Conservation (phyloP, 1,139 yeast species). For the Pichia norvegensis region DNA sequence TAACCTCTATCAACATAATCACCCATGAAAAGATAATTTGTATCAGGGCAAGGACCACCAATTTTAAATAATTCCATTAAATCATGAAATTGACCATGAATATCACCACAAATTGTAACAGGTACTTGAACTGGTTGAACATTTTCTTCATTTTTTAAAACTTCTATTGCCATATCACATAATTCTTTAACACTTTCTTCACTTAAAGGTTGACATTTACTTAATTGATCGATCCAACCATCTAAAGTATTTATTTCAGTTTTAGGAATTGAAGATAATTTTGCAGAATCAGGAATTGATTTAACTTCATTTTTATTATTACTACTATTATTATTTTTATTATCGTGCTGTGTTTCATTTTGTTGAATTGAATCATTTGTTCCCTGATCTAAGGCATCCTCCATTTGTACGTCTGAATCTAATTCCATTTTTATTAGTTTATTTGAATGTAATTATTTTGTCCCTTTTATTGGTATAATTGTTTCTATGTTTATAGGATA, state of each 20-base stretch:
- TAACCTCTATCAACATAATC: slow-evolving; percentile 98
- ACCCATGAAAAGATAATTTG: slow-evolving; percentile 76
- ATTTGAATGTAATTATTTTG: neutral
- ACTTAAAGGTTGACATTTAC: slow-evolving; percentile 72
- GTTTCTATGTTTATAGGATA: neutral
- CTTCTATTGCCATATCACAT: slow-evolving; percentile 87
- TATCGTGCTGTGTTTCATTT: neutral
- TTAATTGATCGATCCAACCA: slow-evolving; percentile 75
- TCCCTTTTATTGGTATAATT: too few relatives aligned
- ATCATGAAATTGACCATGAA: slow-evolving; percentile 96
- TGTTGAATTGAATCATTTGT: slow-evolving; percentile 1
- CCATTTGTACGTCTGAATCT: slow-evolving; percentile 59
- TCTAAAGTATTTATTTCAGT: slow-evolving; percentile 61
- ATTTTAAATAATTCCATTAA: slow-evolving; percentile 78
- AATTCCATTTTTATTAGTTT: slow-evolving; percentile 38
- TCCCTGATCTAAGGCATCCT: slow-evolving; percentile 44
- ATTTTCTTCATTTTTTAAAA: slow-evolving; percentile 83
- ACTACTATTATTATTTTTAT: neutral
- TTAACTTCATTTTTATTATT: neutral
- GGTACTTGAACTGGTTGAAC: slow-evolving; percentile 95
- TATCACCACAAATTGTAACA: slow-evolving; percentile 97
- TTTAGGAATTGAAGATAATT: slow-evolving; percentile 30
- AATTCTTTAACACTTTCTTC: slow-evolving; percentile 77
- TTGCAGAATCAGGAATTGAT: neutral
- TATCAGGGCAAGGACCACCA: slow-evolving; percentile 84